Evolutionary conservation across 1,139 yeast genomes (phyloP).

Genomic region (Taphrina deformans): DNA sequence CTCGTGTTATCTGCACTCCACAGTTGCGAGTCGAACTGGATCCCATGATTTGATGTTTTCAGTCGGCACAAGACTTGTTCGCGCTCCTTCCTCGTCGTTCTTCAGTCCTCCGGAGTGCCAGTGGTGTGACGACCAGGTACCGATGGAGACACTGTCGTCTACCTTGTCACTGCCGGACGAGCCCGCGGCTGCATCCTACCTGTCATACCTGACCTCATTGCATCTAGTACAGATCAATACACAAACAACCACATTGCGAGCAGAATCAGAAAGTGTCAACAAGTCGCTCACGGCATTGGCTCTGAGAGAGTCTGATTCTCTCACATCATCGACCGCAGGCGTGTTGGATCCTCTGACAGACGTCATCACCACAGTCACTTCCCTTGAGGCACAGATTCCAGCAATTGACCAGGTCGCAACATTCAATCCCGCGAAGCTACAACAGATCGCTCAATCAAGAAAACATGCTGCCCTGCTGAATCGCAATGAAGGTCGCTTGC

Average conservation of each 20-base stretch:
- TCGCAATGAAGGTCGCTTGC: constrained; percentile 66
- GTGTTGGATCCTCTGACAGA: constrained; percentile 16
- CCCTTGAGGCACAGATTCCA: constrained; percentile 17
- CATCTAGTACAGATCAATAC: not conserved
- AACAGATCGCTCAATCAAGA: constrained; percentile 22
- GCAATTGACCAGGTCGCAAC: constrained; percentile 24
- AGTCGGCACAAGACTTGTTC: too few species aligned
- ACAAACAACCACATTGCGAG: not conserved
- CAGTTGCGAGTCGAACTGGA: not conserved
- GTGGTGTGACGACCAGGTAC: too few species aligned
- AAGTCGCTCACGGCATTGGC: constrained; percentile 26
- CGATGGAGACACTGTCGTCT: constrained; percentile 17
- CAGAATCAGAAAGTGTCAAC: constrained; percentile 24
- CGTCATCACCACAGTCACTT: constrained; percentile 3
- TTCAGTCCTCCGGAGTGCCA: too few species aligned
- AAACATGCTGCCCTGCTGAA: constrained; percentile 51
- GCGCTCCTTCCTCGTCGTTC: too few species aligned
- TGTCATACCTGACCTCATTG: constrained; percentile 14
- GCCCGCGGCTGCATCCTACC: constrained; percentile 4
- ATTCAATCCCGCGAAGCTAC: constrained; percentile 20
- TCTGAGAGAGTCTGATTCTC: constrained; percentile 17
- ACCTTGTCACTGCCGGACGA: not conserved
- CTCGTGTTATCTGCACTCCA: not conserved
- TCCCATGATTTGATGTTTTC: not conserved
- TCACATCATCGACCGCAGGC: constrained; percentile 4